These are phyloP conservation scores for Fusarium citri DNA, from an alignment of 2,329 filamentous ascomycete species.

Conservation along the genomic window DNA sequence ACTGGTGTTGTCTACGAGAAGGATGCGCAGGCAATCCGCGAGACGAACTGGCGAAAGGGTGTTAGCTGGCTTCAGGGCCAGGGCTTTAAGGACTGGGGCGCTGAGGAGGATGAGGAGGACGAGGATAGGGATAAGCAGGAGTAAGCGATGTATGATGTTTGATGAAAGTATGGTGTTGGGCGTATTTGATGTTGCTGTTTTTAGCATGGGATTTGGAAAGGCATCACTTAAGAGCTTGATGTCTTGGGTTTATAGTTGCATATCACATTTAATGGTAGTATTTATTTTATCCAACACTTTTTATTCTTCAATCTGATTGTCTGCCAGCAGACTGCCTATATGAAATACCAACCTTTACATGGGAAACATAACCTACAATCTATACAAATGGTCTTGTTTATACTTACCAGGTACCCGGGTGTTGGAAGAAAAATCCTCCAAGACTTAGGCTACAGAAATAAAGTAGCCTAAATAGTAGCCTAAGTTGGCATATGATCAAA, in stretches of 20 bases:
- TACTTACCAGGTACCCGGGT: too few relatives aligned
- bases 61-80: slow-evolving; percentile 80
- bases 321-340: neutral
- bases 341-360: neutral
- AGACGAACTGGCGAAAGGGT: slow-evolving; percentile 75
- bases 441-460: too few relatives aligned
- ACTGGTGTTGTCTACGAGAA: slow-evolving; percentile 83
- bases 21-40: slow-evolving; percentile 74
- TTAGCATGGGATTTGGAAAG: slow-evolving; percentile 17
- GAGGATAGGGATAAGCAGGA: slow-evolving; percentile 50
- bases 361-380: neutral
- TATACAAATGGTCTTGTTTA: too few relatives aligned
- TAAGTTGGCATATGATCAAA: too few relatives aligned
- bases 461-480: too few relatives aligned
- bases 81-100: slow-evolving; percentile 76
- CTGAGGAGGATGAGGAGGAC: slow-evolving; percentile 62
- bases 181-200: slow-evolving; percentile 13
- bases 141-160: slow-evolving; percentile 35
- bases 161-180: slow-evolving; percentile 39
- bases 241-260: slow-evolving; percentile 22
- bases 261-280: slow-evolving; percentile 35
- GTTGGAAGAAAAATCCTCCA: too few relatives aligned
- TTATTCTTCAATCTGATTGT: neutral
- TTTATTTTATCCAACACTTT: neutral
- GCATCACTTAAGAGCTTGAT: slow-evolving; percentile 3